Evolutionary conservation across 495 filamentous ascomycete genomes (phyloP), one percentile per base, ranked within the genome.

Genomic region (Parathielavia hyrcaniae): DNA sequence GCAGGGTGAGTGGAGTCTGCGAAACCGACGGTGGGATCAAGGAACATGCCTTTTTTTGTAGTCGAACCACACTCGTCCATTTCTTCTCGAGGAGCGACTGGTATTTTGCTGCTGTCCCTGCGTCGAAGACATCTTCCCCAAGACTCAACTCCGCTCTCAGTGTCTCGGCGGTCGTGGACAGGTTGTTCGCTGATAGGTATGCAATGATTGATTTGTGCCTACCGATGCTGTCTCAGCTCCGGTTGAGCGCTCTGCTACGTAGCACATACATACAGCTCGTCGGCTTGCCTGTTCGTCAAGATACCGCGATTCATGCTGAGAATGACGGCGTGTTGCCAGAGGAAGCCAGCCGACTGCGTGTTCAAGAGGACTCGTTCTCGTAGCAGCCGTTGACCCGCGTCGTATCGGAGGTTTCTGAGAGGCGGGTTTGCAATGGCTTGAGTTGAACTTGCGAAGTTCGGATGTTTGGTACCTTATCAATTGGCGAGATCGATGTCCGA

Each of bases 181-280:
- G 80, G 61, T 86, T 85, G 57, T 77, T 80, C 10, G 88, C 82
- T 38, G 81, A 76, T 23, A 96, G 80, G 69, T 96, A 96, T 63
- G 91, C 90, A 55, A 96, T 85, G 50, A 96, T 86, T 22, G 90
- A 84, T 76, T 91, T 91, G 74, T 96, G 89, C 64, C 91, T 96
- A 39, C 11, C 11, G 22, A 46, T 4, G 41, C 22, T 0, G 76
- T 40, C 13, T 55, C 41, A 47, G 45, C 41, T 53, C n/a, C 16
- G 14, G 13, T 53, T 23, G 20, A 22, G 36, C 6, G 30, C 7
- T 1, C 5, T 5, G 4, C 5, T 19, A n/a, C n/a, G n/a, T 19
- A 5, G n/a, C 7, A 3, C 23, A 22, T 13, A 36, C 32, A n/a
- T 41, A 8, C 20, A 77, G 46, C 4, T 49, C 46, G n/a, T 34